phyloP scores from a whole-genome alignment of 345 rosid species.

The Lepidium africanum region DNA sequence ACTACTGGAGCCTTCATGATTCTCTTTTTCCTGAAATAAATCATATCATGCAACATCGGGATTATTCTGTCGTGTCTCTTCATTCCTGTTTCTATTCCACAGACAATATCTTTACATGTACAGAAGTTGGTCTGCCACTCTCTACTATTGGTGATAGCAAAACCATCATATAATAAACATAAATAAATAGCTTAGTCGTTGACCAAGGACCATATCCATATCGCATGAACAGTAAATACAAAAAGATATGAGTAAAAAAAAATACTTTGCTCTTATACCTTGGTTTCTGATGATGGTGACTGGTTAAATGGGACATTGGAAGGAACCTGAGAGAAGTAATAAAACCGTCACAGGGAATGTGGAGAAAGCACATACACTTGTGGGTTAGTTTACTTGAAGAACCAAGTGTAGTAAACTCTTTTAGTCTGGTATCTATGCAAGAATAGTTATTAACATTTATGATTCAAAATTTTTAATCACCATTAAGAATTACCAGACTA shows the following conservation, averaged over 20 bases:
- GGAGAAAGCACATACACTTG: not conserved
- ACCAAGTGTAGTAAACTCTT: not conserved
- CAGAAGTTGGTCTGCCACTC: not conserved
- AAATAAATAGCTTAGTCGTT: not conserved
- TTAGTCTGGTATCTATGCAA: not conserved
- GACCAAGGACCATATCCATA: not conserved
- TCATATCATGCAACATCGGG: not conserved
- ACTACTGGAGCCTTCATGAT: constrained; percentile 31
- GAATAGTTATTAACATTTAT: not conserved
- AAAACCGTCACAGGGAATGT: not conserved
- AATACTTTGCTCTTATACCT: constrained; percentile 37
- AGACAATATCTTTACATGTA: not conserved
- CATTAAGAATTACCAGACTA: too few species aligned
- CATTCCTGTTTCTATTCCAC: not conserved
- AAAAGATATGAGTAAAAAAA: not conserved
- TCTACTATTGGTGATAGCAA: not conserved
- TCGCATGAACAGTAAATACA: not conserved
- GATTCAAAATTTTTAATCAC: not conserved
- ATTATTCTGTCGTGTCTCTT: not conserved
- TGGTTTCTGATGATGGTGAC: constrained; percentile 34
- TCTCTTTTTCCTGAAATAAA: constrained; percentile 48
- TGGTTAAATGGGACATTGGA: constrained; percentile 42
- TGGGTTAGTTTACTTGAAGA: not conserved
- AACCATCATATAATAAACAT: not conserved
- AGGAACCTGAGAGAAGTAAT: constrained; percentile 53